phyloP scores from a whole-genome alignment of 495 filamentous ascomycete genomes.

The Aspergillus olivimuriae region DNA sequence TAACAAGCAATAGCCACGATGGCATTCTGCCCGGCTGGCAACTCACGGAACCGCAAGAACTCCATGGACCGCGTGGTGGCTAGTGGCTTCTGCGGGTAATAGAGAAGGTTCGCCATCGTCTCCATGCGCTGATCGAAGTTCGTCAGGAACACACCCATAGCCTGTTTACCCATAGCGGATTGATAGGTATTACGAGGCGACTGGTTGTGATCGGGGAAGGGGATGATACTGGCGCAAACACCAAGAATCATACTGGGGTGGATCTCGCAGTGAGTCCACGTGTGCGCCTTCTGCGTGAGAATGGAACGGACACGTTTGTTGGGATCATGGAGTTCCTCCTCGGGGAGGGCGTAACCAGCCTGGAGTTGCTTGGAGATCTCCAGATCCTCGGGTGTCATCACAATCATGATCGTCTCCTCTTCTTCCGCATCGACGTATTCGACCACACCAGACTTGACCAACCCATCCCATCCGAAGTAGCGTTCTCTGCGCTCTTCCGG shows the following conservation, averaged over 20 bases:
- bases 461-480: conserved; percentile 79
- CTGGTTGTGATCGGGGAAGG: conserved; percentile 98
- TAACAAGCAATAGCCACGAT: conserved; percentile 97
- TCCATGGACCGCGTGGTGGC: conserved; percentile 98
- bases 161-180: conserved; percentile 99
- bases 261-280: conserved; percentile 97
- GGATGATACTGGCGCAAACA: conserved; percentile 98
- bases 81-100: conserved; percentile 96
- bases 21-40: conserved; percentile 95
- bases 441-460: conserved; percentile 73
- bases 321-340: conserved; percentile 51
- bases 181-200: conserved; percentile 98
- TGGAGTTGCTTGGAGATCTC: conserved; percentile 62
- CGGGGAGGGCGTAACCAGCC: conserved; percentile 55
- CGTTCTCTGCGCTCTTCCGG: conserved; percentile 51
- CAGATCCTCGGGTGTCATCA: conserved; percentile 95
- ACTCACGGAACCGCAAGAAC: conserved; percentile 92
- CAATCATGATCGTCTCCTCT: conserved; percentile 97
- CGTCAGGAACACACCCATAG: conserved; percentile 97
- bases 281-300: conserved; percentile 73
- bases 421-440: conserved; percentile 98
- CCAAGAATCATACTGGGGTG: conserved; percentile 98
- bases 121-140: conserved; percentile 97
- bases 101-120: conserved; percentile 98
- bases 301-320: conserved; percentile 82